Conservation (phyloP, 108 stramenopile genomes). For the Asterionellopsis glacialis region DNA sequence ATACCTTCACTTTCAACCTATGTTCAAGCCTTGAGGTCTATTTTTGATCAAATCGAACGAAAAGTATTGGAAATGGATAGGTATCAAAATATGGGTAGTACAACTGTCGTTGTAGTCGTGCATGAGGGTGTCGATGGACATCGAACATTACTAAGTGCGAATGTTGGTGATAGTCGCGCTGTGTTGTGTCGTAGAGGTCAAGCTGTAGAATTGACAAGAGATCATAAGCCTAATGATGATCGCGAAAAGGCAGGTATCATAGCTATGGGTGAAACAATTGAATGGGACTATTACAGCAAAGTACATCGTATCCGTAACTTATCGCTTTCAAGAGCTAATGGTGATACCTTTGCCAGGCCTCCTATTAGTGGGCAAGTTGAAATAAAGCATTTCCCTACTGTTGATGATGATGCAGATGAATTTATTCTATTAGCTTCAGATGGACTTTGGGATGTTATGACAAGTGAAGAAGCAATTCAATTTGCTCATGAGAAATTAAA, state of each 20-base stretch:
- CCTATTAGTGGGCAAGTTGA: conserved; percentile 82
- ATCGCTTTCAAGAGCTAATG: conserved; percentile 87
- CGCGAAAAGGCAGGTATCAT: conserved; percentile 67
- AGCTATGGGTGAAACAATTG: conserved; percentile 70
- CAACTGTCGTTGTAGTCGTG: conserved; percentile 85
- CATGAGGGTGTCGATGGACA: conserved; percentile 63
- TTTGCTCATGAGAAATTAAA: conserved; percentile 55
- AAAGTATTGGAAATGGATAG: conserved; percentile 55
- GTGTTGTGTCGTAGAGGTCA: conserved; percentile 64
- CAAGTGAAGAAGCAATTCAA: conserved; percentile 88
- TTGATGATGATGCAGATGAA: conserved; percentile 40
- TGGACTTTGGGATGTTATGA: conserved; percentile 97
- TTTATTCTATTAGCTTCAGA: conserved; percentile 82
- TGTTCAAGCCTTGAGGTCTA: conserved; percentile 52
- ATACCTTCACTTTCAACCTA: conserved; percentile 38
- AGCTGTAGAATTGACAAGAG: conserved; percentile 82
- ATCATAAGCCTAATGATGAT: conserved; percentile 90
- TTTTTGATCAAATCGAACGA: conserved; percentile 59
- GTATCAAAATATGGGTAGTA: conserved; percentile 85
- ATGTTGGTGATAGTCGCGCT: conserved; percentile 95
- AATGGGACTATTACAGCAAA: conserved; percentile 70
- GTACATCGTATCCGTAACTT: conserved; percentile 84
- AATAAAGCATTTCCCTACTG: conserved; percentile 51
- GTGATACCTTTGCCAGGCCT: conserved; percentile 87
- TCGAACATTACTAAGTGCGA: conserved; percentile 84